A percentile compares a stretch with the other conserved stretches of the same genome.
phyloP scores from a whole-genome alignment of 176 grass and related monocot genomes.

The Carex littledalei region DNA sequence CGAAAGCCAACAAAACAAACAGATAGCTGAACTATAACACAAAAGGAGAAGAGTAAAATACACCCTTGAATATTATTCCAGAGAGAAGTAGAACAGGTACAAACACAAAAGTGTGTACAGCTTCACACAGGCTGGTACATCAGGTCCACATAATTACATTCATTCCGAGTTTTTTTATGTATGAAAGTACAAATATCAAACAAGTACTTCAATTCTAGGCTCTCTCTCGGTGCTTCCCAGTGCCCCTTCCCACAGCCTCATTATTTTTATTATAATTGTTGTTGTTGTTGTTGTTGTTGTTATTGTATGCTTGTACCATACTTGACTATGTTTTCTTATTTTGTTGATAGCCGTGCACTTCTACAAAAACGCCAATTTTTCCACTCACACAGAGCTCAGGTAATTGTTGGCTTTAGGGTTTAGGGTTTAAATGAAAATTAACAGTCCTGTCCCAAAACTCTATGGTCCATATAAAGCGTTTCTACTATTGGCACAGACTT shows the following conservation, averaged over 20 bases:
- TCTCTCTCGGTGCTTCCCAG: not conserved
- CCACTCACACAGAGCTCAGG: constrained; percentile 84
- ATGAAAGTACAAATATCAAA: not conserved
- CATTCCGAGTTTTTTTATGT: not conserved
- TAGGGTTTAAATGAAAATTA: not conserved
- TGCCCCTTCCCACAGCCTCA: not conserved
- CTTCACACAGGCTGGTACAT: not conserved
- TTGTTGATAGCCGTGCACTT: constrained; percentile 51
- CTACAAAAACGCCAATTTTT: constrained; percentile 78
- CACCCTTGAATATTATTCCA: not conserved
- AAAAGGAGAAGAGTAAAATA: not conserved
- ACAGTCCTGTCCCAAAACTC: not conserved
- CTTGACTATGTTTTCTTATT: constrained; percentile 23
- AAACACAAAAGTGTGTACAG: not conserved
- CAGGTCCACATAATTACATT: not conserved
- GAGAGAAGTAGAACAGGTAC: not conserved
- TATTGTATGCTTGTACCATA: not conserved
- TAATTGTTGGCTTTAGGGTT: constrained; percentile 6
- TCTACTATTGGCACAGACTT: not conserved
- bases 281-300: not conserved
- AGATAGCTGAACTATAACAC: no score
- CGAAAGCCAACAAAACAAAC: no score
- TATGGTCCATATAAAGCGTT: not conserved
- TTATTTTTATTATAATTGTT: not conserved
- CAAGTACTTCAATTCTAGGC: not conserved